These are phyloP conservation scores for Mariannaea sp. DNA, from an alignment of 2,329 filamentous ascomycete species.

Conservation along the genomic window DNA sequence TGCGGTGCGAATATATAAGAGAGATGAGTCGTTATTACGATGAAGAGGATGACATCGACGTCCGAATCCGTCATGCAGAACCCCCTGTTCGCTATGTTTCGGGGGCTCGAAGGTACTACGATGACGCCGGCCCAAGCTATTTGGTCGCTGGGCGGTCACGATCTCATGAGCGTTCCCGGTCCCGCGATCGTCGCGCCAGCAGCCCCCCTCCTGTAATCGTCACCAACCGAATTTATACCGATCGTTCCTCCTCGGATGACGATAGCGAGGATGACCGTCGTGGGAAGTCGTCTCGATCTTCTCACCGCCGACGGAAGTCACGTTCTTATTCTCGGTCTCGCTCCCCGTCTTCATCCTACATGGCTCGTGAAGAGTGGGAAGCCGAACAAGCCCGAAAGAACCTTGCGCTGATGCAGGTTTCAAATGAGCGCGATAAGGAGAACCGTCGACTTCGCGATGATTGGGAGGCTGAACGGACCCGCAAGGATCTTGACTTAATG, in stretches of 20 bases:
- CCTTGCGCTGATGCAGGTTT: constrained; percentile 25
- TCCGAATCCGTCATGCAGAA: constrained; percentile 51
- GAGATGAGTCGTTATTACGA: constrained; percentile 52
- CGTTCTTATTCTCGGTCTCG: constrained; percentile 39
- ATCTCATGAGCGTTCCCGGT: constrained; percentile 51
- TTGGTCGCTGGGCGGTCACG: constrained; percentile 50
- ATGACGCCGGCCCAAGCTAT: constrained; percentile 47
- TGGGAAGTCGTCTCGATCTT: constrained; percentile 37
- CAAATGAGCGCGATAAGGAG: constrained; percentile 42
- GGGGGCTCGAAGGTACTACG: constrained; percentile 48
- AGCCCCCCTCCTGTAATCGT: constrained; percentile 57
- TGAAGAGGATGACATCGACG: constrained; percentile 61
- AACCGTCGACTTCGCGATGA: constrained; percentile 46
- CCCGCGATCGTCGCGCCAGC: constrained; percentile 52
- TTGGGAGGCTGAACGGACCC: constrained; percentile 41
- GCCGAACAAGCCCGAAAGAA: constrained; percentile 34
- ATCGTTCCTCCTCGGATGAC: constrained; percentile 51
- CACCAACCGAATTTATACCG: constrained; percentile 60
- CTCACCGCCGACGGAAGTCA: constrained; percentile 36
- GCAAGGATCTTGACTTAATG: constrained; percentile 32
- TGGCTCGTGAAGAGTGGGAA: constrained; percentile 52
- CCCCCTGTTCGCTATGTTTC: constrained; percentile 54
- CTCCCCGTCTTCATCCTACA: constrained; percentile 44
- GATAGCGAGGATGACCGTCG: constrained; percentile 39
- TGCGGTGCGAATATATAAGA: neutral